Conservation (phyloP, 495 filamentous ascomycete species). For the Poronia punctata region DNA sequence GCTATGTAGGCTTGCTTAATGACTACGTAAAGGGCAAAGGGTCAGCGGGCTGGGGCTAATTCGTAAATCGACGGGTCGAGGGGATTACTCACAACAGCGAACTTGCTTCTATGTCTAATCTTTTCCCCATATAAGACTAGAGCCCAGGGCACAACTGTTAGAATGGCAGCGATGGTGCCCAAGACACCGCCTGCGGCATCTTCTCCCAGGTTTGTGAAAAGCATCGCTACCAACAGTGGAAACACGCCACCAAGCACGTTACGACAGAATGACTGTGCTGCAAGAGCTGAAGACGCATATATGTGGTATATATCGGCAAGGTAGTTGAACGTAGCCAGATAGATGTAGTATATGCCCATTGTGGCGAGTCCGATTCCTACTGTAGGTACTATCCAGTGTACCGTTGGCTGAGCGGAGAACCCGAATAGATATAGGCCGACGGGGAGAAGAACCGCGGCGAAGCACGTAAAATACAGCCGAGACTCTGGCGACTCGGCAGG, state of each 20-base stretch:
- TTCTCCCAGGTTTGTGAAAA: slow-evolving; percentile 68
- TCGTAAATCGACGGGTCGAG: neutral
- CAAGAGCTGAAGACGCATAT: slow-evolving; percentile 79
- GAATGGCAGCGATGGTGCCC: slow-evolving; percentile 60
- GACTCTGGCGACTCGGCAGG: slow-evolving; percentile 59
- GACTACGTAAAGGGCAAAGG: no score
- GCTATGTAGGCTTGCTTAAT: no score
- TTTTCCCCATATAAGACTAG: slow-evolving; percentile 71
- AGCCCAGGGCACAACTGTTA: slow-evolving; percentile 82
- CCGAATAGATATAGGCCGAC: slow-evolving; percentile 68
- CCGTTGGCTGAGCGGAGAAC: slow-evolving; percentile 60
- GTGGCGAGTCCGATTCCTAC: slow-evolving; percentile 67
- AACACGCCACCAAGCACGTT: slow-evolving; percentile 83
- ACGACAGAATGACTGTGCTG: slow-evolving; percentile 76
- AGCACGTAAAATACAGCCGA: slow-evolving; percentile 75
- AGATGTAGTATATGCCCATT: slow-evolving; percentile 84
- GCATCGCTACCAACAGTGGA: slow-evolving; percentile 62
- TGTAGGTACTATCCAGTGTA: slow-evolving; percentile 73
- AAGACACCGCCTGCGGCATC: slow-evolving; percentile 68
- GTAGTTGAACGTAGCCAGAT: slow-evolving; percentile 90
- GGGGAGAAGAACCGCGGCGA: slow-evolving; percentile 58
- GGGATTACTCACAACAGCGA: slow-evolving; percentile 46
- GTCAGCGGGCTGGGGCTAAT: no score
- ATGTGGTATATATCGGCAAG: slow-evolving; percentile 84
- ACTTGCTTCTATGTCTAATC: slow-evolving; percentile 71